Evolutionary conservation across 371 early-diverging fungal species (phyloP).

Genomic region (Mortierella sp.): DNA sequence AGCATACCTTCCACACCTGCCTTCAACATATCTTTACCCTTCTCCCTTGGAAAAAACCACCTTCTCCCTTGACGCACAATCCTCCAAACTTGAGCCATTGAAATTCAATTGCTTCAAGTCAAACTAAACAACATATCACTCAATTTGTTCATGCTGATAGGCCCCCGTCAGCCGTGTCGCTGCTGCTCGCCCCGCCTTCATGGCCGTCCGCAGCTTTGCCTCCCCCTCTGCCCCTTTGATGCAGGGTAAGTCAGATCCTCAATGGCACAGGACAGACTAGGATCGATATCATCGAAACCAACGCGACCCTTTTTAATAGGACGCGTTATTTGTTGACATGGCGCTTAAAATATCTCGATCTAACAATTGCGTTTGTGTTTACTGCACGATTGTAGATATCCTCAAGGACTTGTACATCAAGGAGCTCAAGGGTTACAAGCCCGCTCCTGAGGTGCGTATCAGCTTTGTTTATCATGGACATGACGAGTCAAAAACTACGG

Average conservation of each 20-base stretch:
- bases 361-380: not conserved
- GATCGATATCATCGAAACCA: not conserved
- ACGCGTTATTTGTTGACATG: not conserved
- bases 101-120: too few relatives aligned
- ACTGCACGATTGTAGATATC: slow-evolving; percentile 33
- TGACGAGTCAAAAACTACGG: not conserved
- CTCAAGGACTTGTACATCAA: slow-evolving; percentile 57
- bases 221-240: slow-evolving; percentile 55
- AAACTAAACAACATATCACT: not conserved
- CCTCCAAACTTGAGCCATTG: not conserved
- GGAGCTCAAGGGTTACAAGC: slow-evolving; percentile 56
- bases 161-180: slow-evolving; percentile 34
- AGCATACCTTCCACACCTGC: not conserved
- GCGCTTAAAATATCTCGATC: not conserved
- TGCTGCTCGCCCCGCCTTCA: slow-evolving; percentile 48
- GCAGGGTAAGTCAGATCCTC: slow-evolving; percentile 37
- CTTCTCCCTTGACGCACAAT: not conserved
- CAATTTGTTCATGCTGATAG: not conserved
- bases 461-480: not conserved
- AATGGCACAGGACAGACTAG: not conserved
- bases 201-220: slow-evolving; percentile 59
- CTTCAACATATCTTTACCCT: not conserved
- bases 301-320: not conserved
- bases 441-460: slow-evolving; percentile 46
- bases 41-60: not conserved